Conservation (phyloP, 2,329 filamentous ascomycete genomes). For the Chaetomium globosum region DNA sequence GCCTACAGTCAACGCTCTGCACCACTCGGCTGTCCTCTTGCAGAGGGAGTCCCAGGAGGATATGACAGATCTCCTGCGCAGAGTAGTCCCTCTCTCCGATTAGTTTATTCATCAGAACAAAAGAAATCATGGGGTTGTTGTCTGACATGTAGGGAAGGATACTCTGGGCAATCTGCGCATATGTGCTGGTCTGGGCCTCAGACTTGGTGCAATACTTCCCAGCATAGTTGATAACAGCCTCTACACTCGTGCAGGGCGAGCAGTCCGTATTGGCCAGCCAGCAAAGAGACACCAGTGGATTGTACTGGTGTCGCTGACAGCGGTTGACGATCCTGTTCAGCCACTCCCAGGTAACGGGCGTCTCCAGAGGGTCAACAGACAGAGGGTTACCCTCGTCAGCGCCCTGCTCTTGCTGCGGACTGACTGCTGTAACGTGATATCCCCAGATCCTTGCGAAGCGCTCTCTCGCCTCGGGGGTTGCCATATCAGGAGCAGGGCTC, state of each 20-base stretch:
- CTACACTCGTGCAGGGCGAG: conserved; percentile 4
- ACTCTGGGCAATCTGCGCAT: not conserved
- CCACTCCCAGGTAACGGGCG: conserved; percentile 8
- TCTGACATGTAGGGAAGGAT: not conserved
- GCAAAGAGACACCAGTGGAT: not conserved
- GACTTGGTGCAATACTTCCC: conserved; percentile 1
- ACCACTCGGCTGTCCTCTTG: not conserved
- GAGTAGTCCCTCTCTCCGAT: conserved; percentile 1
- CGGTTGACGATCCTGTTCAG: conserved; percentile 11
- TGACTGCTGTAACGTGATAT: not conserved
- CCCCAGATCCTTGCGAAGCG: not conserved
- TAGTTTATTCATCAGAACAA: conserved; percentile 1
- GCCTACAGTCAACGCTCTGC: not conserved
- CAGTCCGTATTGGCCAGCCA: not conserved
- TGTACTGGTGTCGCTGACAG: conserved; percentile 3
- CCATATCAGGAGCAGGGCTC: not conserved
- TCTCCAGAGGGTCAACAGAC: conserved; percentile 7
- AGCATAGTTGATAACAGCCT: conserved; percentile 4
- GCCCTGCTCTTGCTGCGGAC: not conserved
- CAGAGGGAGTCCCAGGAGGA: not conserved
- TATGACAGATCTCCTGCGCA: conserved; percentile 3
- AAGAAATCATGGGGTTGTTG: not conserved
- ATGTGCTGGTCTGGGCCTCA: not conserved
- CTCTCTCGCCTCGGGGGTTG: not conserved
- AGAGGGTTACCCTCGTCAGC: conserved; percentile 2